A percentile compares a stretch with the other conserved stretches of the same genome.
Evolutionary conservation across 768 basidiomycete species (phyloP).

Genomic region (Sarcodon sp.): DNA sequence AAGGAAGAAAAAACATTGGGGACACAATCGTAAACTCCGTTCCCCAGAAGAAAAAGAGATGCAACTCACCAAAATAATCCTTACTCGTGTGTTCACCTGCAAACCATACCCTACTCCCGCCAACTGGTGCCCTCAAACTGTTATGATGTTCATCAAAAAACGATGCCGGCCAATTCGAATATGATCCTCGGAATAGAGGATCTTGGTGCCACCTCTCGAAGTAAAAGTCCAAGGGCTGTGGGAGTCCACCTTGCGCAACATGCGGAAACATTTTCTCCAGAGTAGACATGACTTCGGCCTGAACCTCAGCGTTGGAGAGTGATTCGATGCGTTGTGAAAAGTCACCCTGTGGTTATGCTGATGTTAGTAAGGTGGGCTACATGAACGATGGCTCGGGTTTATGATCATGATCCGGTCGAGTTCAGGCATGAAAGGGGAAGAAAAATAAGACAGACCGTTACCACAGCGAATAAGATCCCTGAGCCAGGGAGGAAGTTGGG

Average conservation of each 20-base stretch:
- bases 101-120: conserved; percentile 36
- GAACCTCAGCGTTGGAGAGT: conserved; percentile 31
- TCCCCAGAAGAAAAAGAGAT: neutral
- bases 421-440: neutral
- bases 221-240: conserved; percentile 42
- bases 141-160: conserved; percentile 38
- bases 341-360: conserved; percentile 29
- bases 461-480: conserved; percentile 40
- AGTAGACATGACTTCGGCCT: conserved; percentile 39
- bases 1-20: neutral
- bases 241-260: conserved; percentile 22
- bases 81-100: conserved; percentile 51
- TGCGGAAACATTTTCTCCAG: conserved; percentile 46
- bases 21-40: neutral
- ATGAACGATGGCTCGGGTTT: neutral
- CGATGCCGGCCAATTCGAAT: conserved; percentile 59
- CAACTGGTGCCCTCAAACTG: conserved; percentile 42
- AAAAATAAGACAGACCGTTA: conserved; percentile 20
- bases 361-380: neutral
- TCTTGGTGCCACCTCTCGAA: conserved; percentile 43
- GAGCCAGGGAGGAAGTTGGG: conserved; percentile 46
- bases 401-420: neutral
- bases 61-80: conserved; percentile 43
- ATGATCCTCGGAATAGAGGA: conserved; percentile 43
- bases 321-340: conserved; percentile 42